Evolutionary conservation across 228 moss, liverwort and hornwort genomes (phyloP), one percentile per base, ranked within the genome.

Genomic region (Sphagnum magellanicum): DNA sequence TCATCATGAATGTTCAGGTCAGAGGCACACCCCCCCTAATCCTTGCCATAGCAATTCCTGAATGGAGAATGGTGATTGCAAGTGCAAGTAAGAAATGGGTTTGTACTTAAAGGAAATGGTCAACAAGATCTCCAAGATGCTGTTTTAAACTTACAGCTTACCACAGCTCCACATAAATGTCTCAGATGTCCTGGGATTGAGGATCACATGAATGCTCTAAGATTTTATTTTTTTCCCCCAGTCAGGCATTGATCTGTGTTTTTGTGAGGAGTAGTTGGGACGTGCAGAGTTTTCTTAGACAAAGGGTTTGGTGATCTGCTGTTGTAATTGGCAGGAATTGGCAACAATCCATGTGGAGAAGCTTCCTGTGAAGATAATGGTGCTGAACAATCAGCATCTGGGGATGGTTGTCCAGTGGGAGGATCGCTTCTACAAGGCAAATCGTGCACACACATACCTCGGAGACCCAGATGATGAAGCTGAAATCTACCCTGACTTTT

Each of bases 391-490:
- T 46, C 98, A 98, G 53, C 81, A 98, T 81, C 66, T 98, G 60
- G 98, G 98, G 60, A 98, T 98, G 98, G 94, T 98, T 63, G 70
- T 98, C 50, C 98, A 98, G 70, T 98, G 98, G 98, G 98, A 93
- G 75, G 98, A 98, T 74, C 88, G 98, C 52, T 98, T 98, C 68
- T 98, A 92, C 75, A 98, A 98, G 90, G 94, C 88, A 32, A 98
- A 98, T 65, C 76, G 92, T 52, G 98, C 87, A 17, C 98, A 98
- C 71, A 93, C 93, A 8, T 93, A 85, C 66, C 73, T 98, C 52
- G 98, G 98, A 70, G 89, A 98, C 75, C 98, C 98, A 0, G 93
- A 92, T 49, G 61, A 48, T 48, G 91, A 92, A 73, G 89, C 84
- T 67, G 88, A 94, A 60, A 90, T 92, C 9, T 98, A 88, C 73